Evolutionary conservation across 441 rosid genomes (phyloP).

Genomic region (Isatis lusitanica): DNA sequence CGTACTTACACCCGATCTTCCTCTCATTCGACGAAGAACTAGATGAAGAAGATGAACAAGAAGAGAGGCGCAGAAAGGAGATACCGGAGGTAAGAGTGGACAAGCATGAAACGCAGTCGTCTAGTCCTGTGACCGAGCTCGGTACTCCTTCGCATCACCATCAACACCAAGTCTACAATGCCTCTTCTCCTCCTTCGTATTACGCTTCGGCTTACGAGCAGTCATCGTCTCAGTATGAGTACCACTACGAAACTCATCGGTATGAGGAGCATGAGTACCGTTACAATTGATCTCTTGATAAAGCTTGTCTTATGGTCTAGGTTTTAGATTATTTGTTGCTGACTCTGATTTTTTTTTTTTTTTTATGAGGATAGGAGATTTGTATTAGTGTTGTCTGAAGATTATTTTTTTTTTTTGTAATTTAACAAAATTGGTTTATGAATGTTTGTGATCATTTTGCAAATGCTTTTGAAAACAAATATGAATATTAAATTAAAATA

Average conservation of each 20-base stretch:
- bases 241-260: constrained; percentile 43
- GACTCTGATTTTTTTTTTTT: background rate
- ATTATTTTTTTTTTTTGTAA: background rate
- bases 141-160: constrained; percentile 64
- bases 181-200: constrained; percentile 45
- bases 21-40: constrained; percentile 69
- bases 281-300: constrained; percentile 10
- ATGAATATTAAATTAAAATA: background rate
- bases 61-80: constrained; percentile 43
- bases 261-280: constrained; percentile 36
- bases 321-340: constrained; percentile 2
- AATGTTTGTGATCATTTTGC: background rate
- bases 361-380: constrained; percentile 3
- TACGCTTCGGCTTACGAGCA: constrained; percentile 41
- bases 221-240: constrained; percentile 47
- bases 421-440: constrained; percentile 5
- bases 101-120: constrained; percentile 43
- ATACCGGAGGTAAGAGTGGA: constrained; percentile 53
- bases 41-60: constrained; percentile 40
- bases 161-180: constrained; percentile 46
- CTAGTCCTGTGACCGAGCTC: constrained; percentile 42
- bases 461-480: background rate
- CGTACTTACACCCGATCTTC: constrained; percentile 93
- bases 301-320: background rate
- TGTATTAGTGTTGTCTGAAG: background rate